These are phyloP conservation scores for Delonix regia DNA, from an alignment of 306 rosid species.

Conservation along the genomic window DNA sequence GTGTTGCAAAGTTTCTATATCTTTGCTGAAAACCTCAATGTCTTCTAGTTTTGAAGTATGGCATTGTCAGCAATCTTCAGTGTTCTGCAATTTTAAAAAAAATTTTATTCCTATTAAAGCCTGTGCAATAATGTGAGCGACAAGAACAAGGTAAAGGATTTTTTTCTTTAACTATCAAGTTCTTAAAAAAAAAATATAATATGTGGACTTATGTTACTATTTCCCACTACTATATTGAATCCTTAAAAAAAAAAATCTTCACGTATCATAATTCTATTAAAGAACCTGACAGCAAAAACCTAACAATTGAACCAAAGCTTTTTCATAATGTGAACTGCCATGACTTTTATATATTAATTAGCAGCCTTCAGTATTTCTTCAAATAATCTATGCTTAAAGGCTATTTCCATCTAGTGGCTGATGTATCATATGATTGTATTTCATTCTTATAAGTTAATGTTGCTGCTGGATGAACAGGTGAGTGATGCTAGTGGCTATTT, in stretches of 20 bases:
- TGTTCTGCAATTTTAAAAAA: not conserved
- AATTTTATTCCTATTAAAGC: not conserved
- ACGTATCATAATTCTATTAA: not conserved
- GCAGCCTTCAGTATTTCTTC: not conserved
- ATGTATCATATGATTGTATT: not conserved
- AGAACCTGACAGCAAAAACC: not conserved
- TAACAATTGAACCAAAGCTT: not conserved
- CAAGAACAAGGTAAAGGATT: not conserved
- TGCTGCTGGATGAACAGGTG: slow-evolving; percentile 58
- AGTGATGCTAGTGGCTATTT: slow-evolving; percentile 78
- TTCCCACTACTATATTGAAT: not conserved
- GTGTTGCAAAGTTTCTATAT: slow-evolving; percentile 30
- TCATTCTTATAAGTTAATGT: slow-evolving; percentile 34
- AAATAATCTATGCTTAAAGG: slow-evolving; percentile 6
- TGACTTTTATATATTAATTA: not conserved
- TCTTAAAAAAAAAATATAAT: not conserved
- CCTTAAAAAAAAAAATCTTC: not conserved
- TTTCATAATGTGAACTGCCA: not conserved
- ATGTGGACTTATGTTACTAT: not conserved
- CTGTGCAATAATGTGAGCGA: not conserved
- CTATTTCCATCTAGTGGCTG: slow-evolving; percentile 7
- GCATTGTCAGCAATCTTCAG: slow-evolving; percentile 5
- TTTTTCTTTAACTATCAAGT: not conserved
- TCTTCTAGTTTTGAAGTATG: slow-evolving; percentile 8
- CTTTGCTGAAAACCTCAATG: slow-evolving; percentile 9